Evolutionary conservation across 768 basidiomycete genomes (phyloP).

Genomic region (Tephrocybe rancida): DNA sequence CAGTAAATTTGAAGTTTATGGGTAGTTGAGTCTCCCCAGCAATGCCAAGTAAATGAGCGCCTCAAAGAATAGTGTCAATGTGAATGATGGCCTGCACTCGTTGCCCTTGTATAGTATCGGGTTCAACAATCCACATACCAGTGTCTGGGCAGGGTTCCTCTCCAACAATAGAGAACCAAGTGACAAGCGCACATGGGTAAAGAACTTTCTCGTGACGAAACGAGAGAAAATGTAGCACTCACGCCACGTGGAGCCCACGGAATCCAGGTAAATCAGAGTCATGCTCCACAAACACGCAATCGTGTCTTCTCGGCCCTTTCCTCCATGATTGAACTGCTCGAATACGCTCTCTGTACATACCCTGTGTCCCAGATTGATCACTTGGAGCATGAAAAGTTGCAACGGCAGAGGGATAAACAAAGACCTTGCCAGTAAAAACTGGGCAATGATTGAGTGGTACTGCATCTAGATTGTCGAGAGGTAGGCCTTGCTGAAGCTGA

Average conservation of each 20-base stretch:
- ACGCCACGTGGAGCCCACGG: no score
- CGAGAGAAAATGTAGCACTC: no score
- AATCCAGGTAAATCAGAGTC: no score
- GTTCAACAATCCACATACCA: slow-evolving; percentile 34
- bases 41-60: slow-evolving; percentile 27
- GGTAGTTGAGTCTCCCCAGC: slow-evolving; percentile 19
- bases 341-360: slow-evolving; percentile 19
- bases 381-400: slow-evolving; percentile 18
- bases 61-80: slow-evolving; percentile 27
- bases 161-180: slow-evolving; percentile 23
- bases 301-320: no score
- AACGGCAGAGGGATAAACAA: slow-evolving; percentile 4
- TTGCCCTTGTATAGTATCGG: slow-evolving; percentile 10
- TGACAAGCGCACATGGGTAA: slow-evolving; percentile 26
- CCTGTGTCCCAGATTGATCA: slow-evolving; percentile 18
- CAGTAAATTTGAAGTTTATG: slow-evolving; percentile 9
- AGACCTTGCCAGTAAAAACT: slow-evolving; percentile 24
- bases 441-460: no score
- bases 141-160: slow-evolving; percentile 25
- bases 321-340: no score
- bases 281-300: no score
- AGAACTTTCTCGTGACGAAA: no score
- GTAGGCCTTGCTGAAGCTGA: no score
- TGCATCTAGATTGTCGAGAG: no score
- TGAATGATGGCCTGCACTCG: slow-evolving; percentile 16